Percentiles rank a stretch among this genome's conserved stretches.
These are phyloP conservation scores for Aspergillus piperis DNA, from an alignment of 2,329 filamentous ascomycete genomes.

Conservation along the genomic window DNA sequence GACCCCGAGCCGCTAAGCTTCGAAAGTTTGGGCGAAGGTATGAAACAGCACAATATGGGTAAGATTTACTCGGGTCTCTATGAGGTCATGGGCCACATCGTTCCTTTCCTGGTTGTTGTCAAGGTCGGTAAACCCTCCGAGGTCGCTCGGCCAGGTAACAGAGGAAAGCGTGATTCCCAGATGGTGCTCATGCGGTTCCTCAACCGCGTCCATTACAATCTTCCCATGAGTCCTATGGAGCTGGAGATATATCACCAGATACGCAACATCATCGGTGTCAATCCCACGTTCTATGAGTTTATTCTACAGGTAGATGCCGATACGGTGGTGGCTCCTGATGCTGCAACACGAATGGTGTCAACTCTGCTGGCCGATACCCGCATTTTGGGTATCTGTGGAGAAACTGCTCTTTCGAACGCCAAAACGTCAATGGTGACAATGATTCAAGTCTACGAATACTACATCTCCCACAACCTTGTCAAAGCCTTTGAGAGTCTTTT, in stretches of 20 bases:
- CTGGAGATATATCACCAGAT: conserved; percentile 99
- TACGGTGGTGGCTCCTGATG: conserved; percentile 87
- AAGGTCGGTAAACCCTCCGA: conserved; percentile 90
- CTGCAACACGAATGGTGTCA: conserved; percentile 87
- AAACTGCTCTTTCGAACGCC: conserved; percentile 89
- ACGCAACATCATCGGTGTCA: conserved; percentile 96
- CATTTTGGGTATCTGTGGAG: conserved; percentile 91
- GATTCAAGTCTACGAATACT: conserved; percentile 99
- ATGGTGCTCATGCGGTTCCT: conserved; percentile 99
- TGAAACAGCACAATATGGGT: conserved; percentile 99
- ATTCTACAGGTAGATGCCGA: conserved; percentile 96
- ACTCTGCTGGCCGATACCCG: conserved; percentile 89
- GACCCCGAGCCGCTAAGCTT: conserved; percentile 97
- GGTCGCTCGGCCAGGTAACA: conserved; percentile 78
- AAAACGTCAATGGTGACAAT: conserved; percentile 94
- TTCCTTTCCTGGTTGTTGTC: conserved; percentile 94
- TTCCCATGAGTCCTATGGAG: conserved; percentile 93
- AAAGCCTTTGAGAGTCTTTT: conserved; percentile 98
- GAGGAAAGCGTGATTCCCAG: conserved; percentile 98
- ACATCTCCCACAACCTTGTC: conserved; percentile 94
- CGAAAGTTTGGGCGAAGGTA: conserved; percentile 90
- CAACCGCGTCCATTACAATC: conserved; percentile 97
- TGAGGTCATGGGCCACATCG: conserved; percentile 96
- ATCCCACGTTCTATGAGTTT: conserved; percentile 97
- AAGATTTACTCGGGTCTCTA: conserved; percentile 98